phyloP scores from a whole-genome alignment of 1,284 basidiomycete genomes.

The Phaffia rhodozyma region DNA sequence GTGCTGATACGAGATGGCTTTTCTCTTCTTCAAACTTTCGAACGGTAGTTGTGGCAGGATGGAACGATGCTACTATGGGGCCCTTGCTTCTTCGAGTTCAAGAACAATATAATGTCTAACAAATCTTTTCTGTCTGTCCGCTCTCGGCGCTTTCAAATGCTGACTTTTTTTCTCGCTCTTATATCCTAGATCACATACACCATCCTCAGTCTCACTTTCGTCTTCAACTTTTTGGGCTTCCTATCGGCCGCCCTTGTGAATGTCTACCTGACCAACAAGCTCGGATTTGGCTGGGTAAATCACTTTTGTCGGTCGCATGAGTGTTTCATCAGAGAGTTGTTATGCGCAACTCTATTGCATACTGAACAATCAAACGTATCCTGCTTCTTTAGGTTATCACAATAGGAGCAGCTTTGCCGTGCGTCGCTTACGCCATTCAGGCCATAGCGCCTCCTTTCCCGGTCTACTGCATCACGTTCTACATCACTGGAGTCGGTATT shows the following conservation, averaged over 20 bases:
- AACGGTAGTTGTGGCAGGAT: neutral
- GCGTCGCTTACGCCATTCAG: too few relatives aligned
- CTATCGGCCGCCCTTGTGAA: neutral
- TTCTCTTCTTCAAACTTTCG: too few relatives aligned
- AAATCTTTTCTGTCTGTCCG: neutral
- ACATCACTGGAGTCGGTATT: neutral
- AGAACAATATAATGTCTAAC: neutral
- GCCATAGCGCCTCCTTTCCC: constrained; percentile 1
- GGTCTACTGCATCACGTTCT: neutral
- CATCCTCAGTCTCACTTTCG: neutral
- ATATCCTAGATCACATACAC: neutral
- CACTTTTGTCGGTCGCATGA: neutral
- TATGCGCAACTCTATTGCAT: too few relatives aligned
- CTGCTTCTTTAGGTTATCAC: too few relatives aligned
- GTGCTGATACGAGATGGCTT: too few relatives aligned
- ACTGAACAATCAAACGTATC: too few relatives aligned
- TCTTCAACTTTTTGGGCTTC: neutral
- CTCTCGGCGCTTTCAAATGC: neutral
- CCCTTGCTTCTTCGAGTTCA: constrained; percentile 10
- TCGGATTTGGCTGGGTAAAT: neutral
- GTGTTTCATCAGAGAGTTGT: neutral
- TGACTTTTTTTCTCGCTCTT: neutral
- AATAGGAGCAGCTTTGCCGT: too few relatives aligned
- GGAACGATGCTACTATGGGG: constrained; percentile 13
- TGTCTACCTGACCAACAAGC: neutral